Evolutionary conservation across 805 yeast species (phyloP), one percentile per base, ranked within the genome.

Genomic region (Kodamaea restingae): DNA sequence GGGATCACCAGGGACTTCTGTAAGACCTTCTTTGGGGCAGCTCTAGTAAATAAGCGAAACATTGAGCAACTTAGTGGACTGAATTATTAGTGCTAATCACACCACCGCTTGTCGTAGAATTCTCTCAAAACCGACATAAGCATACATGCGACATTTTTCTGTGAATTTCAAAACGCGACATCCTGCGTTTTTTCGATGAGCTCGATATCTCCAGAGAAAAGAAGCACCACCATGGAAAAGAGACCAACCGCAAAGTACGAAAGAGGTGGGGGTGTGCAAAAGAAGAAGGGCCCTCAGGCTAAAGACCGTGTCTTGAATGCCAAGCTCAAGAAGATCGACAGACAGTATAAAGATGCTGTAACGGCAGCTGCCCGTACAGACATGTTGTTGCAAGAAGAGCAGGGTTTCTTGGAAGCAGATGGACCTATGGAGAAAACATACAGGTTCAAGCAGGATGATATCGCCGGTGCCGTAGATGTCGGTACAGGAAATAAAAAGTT

Each of bases 351-450:
- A 46, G 84, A 81, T 43, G 95, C 96, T 1, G 76, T 85, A n/a
- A 70, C 73, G 47, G 75, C 88, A 7, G 96, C 96, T 2, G 88
- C 90, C 8, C 80, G 83, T 4, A 84, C 97, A 0, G 97, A 93
- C 51, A 73, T 88, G 52, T 71, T 93, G 46, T 66, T 88, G 24
- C 86, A 84, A 44, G 98, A 93, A 65, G 82, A 84, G 20, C 76
- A 73, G 4, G 99, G 99, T 33, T 84, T 71, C 52, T 60, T 93
- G 45, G 98, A 93, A 60, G 88, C 96, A 4, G 98, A 93, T 54
- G 82, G 82, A n/a, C 64, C 63, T 4, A 81, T 91, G 90, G 99
- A 93, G 63, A 81, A 79, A 59, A 93, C 98, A 0, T 87, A 69
- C 66, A 86, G 84, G 61, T 86, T 86, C 49, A 76, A 71, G 24